phyloP scores from a whole-genome alignment of 2,329 filamentous ascomycete species.

The Claviceps sp. region DNA sequence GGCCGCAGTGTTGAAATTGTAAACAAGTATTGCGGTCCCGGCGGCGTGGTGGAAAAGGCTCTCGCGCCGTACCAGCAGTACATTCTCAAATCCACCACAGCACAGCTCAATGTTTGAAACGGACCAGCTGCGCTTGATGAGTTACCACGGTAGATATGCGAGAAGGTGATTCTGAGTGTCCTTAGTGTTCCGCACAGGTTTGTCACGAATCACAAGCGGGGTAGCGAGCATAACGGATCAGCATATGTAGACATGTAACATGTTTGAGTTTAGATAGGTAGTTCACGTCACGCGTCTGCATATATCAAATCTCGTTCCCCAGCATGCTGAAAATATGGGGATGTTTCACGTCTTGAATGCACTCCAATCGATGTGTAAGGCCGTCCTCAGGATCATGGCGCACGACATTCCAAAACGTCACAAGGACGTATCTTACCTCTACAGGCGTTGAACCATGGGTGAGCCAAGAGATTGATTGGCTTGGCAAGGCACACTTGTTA shows the following conservation, averaged over 20 bases:
- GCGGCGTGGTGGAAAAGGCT: conserved; percentile 24
- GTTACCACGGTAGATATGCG: not conserved
- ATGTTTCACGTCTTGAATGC: not conserved
- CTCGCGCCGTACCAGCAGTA: conserved; percentile 24
- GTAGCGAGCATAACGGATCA: not conserved
- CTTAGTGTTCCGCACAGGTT: too few species aligned
- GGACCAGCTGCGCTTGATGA: not conserved
- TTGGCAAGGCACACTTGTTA: too few species aligned
- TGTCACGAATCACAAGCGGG: too few species aligned
- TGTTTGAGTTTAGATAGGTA: not conserved
- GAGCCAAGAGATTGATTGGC: too few species aligned
- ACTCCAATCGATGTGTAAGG: too few species aligned
- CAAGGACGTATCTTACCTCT: too few species aligned
- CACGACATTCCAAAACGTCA: too few species aligned
- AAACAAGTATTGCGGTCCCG: conserved; percentile 28
- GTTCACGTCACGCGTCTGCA: too few species aligned
- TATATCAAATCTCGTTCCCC: not conserved
- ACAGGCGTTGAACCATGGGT: too few species aligned
- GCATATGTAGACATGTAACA: not conserved
- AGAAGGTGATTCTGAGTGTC: too few species aligned
- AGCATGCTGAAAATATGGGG: not conserved
- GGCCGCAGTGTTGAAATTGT: conserved; percentile 33
- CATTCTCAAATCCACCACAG: conserved; percentile 13
- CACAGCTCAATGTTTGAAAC: conserved; percentile 4
- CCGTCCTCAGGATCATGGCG: too few species aligned